A percentile compares a stretch with the other conserved stretches of the same genome.
phyloP scores from a whole-genome alignment of 805 yeast species.

The Saturnispora besseyi region DNA sequence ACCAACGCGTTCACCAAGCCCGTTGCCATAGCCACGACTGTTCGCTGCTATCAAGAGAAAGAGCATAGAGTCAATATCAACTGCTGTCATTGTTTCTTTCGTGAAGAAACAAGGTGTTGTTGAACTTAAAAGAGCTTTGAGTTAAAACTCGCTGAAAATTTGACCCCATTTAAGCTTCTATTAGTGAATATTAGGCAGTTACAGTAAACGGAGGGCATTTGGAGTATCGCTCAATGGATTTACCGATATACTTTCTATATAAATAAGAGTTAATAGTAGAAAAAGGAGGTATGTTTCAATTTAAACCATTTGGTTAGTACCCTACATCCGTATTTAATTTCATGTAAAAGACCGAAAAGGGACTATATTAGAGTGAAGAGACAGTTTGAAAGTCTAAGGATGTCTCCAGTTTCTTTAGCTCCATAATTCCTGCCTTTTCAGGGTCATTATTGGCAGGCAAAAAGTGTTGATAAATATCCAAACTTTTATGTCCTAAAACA shows the following conservation, averaged over 20 bases:
- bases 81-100: neutral
- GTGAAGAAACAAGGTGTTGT: neutral
- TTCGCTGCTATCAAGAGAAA: neutral
- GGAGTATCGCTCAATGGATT: no score
- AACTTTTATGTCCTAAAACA: neutral
- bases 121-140: neutral
- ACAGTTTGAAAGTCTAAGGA: no score
- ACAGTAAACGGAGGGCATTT: no score
- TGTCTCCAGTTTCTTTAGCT: neutral
- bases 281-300: no score
- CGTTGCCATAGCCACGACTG: slow-evolving; percentile 6
- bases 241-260: no score
- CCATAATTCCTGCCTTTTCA: neutral
- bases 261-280: no score
- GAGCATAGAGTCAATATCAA: neutral
- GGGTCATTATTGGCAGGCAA: neutral
- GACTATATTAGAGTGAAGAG: no score
- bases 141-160: neutral
- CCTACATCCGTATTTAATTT: no score
- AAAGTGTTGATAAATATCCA: neutral
- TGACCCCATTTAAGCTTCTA: neutral
- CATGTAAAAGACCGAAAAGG: no score
- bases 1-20: slow-evolving; percentile 12
- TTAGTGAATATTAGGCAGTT: no score
- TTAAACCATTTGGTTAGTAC: no score